These are phyloP conservation scores for Gastrolobium bilobum DNA, from an alignment of 306 rosid genomes.

Conservation along the genomic window DNA sequence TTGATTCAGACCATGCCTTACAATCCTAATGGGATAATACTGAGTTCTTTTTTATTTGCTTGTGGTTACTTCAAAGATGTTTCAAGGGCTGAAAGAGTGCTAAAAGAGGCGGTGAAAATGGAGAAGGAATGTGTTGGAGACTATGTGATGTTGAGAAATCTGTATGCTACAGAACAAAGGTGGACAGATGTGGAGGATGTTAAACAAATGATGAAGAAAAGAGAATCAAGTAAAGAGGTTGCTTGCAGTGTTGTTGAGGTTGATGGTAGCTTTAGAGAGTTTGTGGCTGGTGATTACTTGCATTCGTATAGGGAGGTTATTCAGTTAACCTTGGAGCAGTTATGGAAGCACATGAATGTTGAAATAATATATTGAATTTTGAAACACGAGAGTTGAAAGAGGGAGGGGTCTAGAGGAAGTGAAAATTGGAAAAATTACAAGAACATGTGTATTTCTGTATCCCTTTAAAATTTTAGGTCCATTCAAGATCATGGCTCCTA, in stretches of 20 bases:
- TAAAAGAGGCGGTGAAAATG: slow-evolving; percentile 54
- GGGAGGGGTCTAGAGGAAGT: background rate
- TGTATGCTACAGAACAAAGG: slow-evolving; percentile 65
- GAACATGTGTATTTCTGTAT: background rate
- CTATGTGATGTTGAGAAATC: slow-evolving; percentile 69
- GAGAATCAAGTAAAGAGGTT: slow-evolving; percentile 66
- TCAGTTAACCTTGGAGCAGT: slow-evolving; percentile 57
- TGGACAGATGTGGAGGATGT: slow-evolving; percentile 74
- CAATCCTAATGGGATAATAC: slow-evolving; percentile 67
- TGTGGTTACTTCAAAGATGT: slow-evolving; percentile 67
- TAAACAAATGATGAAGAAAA: slow-evolving; percentile 62
- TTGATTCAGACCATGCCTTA: slow-evolving; percentile 71
- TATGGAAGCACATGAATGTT: slow-evolving; percentile 68
- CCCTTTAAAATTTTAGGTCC: background rate
- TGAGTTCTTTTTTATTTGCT: slow-evolving; percentile 73
- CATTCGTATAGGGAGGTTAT: slow-evolving; percentile 47
- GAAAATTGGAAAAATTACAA: background rate
- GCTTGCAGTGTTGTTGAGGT: slow-evolving; percentile 73
- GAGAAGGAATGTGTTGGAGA: slow-evolving; percentile 63
- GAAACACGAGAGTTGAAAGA: slow-evolving; percentile 7
- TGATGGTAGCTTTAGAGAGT: slow-evolving; percentile 64
- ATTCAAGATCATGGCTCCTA: slow-evolving; percentile 5
- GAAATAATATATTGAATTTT: slow-evolving; percentile 42
- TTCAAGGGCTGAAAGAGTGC: slow-evolving; percentile 66
- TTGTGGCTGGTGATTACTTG: slow-evolving; percentile 61